Percentiles rank a stretch among this genome's conserved stretches.
These are phyloP conservation scores for Lathyrus oleraceus DNA, from an alignment of 306 rosid species.

Conservation along the genomic window DNA sequence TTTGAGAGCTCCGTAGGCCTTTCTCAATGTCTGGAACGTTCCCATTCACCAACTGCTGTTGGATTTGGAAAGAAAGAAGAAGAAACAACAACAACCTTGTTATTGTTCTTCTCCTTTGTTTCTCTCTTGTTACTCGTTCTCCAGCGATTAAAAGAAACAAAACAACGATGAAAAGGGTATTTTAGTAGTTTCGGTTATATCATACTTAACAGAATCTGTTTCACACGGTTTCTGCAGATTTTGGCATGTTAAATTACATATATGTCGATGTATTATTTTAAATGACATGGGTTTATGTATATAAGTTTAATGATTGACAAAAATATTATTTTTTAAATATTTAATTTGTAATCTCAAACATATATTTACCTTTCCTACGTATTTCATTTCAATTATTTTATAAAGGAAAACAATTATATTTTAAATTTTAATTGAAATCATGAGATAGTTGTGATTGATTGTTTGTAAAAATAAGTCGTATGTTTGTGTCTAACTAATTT, in stretches of 20 bases:
- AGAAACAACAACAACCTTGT: constrained; percentile 40
- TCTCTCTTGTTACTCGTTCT: constrained; percentile 34
- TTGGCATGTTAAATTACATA: constrained; percentile 1
- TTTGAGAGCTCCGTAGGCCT: constrained; percentile 94
- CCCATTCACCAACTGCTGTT: constrained; percentile 52
- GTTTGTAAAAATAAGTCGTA: too few species aligned
- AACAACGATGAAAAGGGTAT: constrained; percentile 8
- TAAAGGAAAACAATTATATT: too few species aligned
- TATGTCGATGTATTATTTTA: not conserved
- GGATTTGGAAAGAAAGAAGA: constrained; percentile 43
- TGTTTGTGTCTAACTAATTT: too few species aligned
- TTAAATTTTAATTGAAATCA: too few species aligned
- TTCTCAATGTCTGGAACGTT: constrained; percentile 70
- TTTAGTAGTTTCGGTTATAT: constrained; percentile 25
- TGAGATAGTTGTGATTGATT: too few species aligned
- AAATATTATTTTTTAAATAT: too few species aligned
- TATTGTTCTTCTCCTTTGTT: constrained; percentile 33
- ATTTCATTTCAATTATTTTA: too few species aligned
- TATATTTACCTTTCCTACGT: too few species aligned
- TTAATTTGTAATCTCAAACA: too few species aligned
- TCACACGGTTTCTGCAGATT: not conserved
- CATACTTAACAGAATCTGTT: not conserved
- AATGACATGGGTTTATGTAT: too few species aligned
- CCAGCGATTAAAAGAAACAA: constrained; percentile 43
- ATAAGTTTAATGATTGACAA: too few species aligned